Evolutionary conservation across 345 rosid genomes (phyloP), one percentile per base, ranked within the genome.

Genomic region (Arabis alpina): DNA sequence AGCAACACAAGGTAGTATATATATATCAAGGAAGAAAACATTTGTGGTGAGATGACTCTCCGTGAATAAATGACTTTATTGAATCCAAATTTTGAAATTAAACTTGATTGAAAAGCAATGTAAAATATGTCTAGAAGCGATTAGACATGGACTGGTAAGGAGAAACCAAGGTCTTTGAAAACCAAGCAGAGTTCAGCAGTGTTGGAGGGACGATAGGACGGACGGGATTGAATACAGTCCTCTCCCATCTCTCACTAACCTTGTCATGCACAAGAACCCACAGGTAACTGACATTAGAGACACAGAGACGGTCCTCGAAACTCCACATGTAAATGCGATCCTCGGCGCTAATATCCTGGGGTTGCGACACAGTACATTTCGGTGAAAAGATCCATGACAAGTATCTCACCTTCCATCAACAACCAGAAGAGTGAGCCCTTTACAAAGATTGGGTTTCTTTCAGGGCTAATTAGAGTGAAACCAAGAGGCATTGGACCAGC

Each of bases 351-450:
- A 51, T 24, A 8, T 39, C 59, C 2, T 51, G 23, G 4, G 59
- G 70, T 28, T 0, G 27, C 6, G 49, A 37, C 15, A 52, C 5
- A 2, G 39, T 65, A 24, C 59, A 43, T 42, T 11, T 66, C 71
- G 30, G 42, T 66, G 71, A 41, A 53, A 28, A 66, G 71, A 66
- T 43, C 41, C 61, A 66, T 54, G 42, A 43, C 61, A 2, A 66
- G 53, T 43, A 54, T 54, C 32, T 42, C 61, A 43, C 16, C 12
- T 53, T 2, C 11, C 28, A 12, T 2, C 16, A 32, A 42, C 43
- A 66, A 42, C 71, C 61, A 66, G 30, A 66, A 66, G 43, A 66
- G 30, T 54, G 62, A 66, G 61, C 61, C 71, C 12, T 66, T 66
- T 4, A 42, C 70, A 54, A 11, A 54, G 32, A 54, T 30, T 15